phyloP scores from a whole-genome alignment of 768 basidiomycete genomes.

The Leucocoprinus leucothites region DNA sequence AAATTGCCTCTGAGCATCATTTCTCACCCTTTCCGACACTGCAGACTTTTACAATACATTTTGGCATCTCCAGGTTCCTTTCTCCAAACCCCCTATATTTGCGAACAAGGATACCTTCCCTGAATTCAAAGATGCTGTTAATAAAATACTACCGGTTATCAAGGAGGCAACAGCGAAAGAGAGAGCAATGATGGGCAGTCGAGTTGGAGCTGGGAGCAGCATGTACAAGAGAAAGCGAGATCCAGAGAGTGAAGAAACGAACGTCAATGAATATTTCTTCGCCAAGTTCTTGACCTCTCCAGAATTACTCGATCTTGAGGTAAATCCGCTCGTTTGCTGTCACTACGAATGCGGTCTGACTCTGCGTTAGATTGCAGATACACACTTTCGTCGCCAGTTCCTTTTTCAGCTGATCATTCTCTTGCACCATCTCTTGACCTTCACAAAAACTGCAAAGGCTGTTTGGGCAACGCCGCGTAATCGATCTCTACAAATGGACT shows the following conservation, averaged over 20 bases:
- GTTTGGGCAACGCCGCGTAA: conserved; percentile 63
- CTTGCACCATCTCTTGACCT: conserved; percentile 70
- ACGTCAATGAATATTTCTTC: conserved; percentile 79
- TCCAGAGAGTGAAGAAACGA: conserved; percentile 48
- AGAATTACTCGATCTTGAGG: conserved; percentile 85
- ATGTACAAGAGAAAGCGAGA: conserved; percentile 67
- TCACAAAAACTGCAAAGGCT: conserved; percentile 65
- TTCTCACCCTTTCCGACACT: conserved; percentile 4
- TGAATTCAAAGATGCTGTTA: conserved; percentile 68
- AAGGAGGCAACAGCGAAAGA: conserved; percentile 87
- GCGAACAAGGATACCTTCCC: conserved; percentile 50
- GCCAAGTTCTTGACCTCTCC: conserved; percentile 91
- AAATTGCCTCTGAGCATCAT: too few relatives aligned
- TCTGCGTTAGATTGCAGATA: conserved; percentile 70
- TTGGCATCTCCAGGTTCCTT: conserved; percentile 85
- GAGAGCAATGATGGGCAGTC: conserved; percentile 76
- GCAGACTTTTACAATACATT: conserved; percentile 83
- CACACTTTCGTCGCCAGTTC: conserved; percentile 90
- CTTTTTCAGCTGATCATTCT: conserved; percentile 81
- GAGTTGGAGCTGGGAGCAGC: conserved; percentile 44
- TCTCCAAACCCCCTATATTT: conserved; percentile 78
- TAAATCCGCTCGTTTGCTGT: conserved; percentile 26
- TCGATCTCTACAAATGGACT: conserved; percentile 81
- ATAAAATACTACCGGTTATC: conserved; percentile 73
- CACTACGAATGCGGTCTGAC: neutral